Conservation (phyloP, 2,329 filamentous ascomycete species). For the Paecilomyces fulvus region DNA sequence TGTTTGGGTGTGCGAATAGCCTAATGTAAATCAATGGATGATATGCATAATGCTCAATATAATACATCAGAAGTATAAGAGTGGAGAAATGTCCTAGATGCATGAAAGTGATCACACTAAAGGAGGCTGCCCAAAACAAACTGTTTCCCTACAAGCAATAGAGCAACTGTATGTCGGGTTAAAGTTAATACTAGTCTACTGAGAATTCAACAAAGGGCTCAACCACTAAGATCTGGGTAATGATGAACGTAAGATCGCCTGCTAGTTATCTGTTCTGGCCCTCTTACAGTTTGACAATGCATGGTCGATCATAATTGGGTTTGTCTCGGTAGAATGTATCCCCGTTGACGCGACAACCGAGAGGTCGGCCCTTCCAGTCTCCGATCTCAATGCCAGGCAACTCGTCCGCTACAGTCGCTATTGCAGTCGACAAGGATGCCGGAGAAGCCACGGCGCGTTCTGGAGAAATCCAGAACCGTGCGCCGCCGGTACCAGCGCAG, state of each 20-base stretch:
- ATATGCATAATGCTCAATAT: not conserved
- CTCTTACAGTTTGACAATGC: not conserved
- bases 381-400: not conserved
- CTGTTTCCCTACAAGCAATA: not conserved
- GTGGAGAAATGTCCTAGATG: not conserved
- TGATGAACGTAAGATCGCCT: too few species aligned
- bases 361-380: not conserved
- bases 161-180: not conserved
- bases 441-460: conserved; percentile 21
- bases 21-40: not conserved
- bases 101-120: not conserved
- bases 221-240: not conserved
- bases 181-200: not conserved
- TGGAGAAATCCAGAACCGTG: conserved; percentile 31
- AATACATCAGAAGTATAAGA: too few species aligned
- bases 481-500: conserved; percentile 31
- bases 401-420: not conserved
- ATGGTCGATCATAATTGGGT: not conserved
- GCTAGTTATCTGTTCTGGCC: not conserved
- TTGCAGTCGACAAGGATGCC: conserved; percentile 17
- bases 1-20: not conserved
- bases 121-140: not conserved
- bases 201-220: not conserved
- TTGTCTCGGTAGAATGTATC: not conserved
- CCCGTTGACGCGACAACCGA: not conserved